phyloP scores from a whole-genome alignment of 805 yeast genomes.

The Starmera amethionina region DNA sequence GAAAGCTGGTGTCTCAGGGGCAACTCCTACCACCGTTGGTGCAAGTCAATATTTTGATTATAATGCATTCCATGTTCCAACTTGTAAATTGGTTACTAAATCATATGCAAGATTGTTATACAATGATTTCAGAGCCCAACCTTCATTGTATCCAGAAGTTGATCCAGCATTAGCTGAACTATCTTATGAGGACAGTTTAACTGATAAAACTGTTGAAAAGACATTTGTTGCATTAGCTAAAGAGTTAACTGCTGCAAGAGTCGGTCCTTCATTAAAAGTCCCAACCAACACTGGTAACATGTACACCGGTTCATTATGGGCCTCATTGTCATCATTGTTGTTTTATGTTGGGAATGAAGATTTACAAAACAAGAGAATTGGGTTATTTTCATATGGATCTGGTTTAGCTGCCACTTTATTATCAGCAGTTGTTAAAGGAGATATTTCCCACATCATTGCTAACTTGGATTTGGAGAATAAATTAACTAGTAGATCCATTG shows the following conservation, averaged over 20 bases:
- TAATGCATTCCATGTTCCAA: slow-evolving; percentile 96
- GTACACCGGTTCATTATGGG: slow-evolving; percentile 92
- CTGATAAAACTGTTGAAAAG: slow-evolving; percentile 53
- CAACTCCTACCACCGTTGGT: slow-evolving; percentile 49
- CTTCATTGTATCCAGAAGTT: slow-evolving; percentile 53
- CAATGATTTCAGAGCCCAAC: slow-evolving; percentile 75
- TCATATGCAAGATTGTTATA: slow-evolving; percentile 86
- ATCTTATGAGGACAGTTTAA: slow-evolving; percentile 67
- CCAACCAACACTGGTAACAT: slow-evolving; percentile 98
- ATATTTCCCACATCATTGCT: slow-evolving; percentile 55
- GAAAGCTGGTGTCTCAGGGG: slow-evolving; percentile 35
- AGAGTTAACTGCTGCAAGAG: slow-evolving; percentile 54
- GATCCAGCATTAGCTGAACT: slow-evolving; percentile 37
- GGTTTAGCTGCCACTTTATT: slow-evolving; percentile 91
- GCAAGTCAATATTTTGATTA: slow-evolving; percentile 73
- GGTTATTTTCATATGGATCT: slow-evolving; percentile 94
- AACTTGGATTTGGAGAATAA: slow-evolving; percentile 58
- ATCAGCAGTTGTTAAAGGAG: slow-evolving; percentile 74
- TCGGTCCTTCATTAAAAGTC: slow-evolving; percentile 70
- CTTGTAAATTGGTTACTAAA: slow-evolving; percentile 89
- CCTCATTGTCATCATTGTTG: slow-evolving; percentile 75
- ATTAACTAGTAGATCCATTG: slow-evolving; percentile 53
- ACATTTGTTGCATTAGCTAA: slow-evolving; percentile 61
- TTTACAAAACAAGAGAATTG: slow-evolving; percentile 77
- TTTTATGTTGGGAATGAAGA: slow-evolving; percentile 64